Conservation (phyloP, 352 stramenopile species). For the Phytophthora capsici region DNA sequence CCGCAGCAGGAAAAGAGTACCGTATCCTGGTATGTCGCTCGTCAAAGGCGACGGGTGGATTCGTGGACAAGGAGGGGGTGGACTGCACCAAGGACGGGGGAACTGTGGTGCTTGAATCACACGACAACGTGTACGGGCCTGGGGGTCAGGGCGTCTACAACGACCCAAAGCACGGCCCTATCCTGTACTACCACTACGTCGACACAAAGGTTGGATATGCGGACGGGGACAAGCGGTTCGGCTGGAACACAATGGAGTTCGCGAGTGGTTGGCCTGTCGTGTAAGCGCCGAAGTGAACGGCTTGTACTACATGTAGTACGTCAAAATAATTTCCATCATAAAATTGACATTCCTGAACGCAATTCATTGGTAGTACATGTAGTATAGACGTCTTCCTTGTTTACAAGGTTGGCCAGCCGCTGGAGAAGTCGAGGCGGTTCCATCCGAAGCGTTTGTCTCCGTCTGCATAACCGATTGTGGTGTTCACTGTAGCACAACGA, state of each 20-base stretch:
- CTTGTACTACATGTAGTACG: neutral
- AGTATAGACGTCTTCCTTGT: neutral
- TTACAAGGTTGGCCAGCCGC: constrained; percentile 45
- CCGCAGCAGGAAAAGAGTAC: constrained; percentile 50
- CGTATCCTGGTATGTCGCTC: constrained; percentile 54
- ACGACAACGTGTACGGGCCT: constrained; percentile 48
- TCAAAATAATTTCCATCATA: no score
- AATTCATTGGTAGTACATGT: no score
- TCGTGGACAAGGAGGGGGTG: constrained; percentile 43
- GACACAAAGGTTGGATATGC: constrained; percentile 49
- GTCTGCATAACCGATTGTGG: constrained; percentile 43
- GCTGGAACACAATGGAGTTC: constrained; percentile 59
- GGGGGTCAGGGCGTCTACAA: constrained; percentile 55
- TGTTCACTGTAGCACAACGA: constrained; percentile 39
- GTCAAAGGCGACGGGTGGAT: constrained; percentile 36
- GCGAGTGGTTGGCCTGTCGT: constrained; percentile 51
- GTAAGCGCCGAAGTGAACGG: constrained; percentile 2
- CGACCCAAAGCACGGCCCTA: constrained; percentile 46
- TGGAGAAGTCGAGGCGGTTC: constrained; percentile 53
- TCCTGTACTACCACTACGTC: constrained; percentile 66
- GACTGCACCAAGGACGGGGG: constrained; percentile 43
- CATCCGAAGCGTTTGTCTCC: constrained; percentile 39
- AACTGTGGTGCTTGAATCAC: constrained; percentile 47
- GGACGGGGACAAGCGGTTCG: constrained; percentile 54
- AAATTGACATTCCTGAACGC: no score